A percentile compares a stretch with the other conserved stretches of the same genome.
Evolutionary conservation across 1,284 basidiomycete genomes (phyloP).

Genomic region (Ganoderma sinense): DNA sequence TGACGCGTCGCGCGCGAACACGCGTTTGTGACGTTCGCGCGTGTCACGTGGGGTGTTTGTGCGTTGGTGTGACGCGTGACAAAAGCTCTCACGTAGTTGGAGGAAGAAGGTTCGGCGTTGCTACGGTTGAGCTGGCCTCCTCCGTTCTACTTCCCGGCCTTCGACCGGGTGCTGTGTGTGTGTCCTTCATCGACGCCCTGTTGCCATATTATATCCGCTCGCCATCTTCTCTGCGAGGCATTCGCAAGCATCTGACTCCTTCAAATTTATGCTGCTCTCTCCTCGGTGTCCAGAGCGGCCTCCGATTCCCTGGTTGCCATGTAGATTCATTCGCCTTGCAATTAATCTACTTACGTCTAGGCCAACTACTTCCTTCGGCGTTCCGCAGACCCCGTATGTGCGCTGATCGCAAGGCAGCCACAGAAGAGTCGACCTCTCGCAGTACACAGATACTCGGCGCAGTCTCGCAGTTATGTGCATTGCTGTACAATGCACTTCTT

Average conservation of each 20-base stretch:
- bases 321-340: conserved; percentile 9
- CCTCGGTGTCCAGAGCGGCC: conserved; percentile 11
- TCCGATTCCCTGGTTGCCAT: conserved; percentile 20
- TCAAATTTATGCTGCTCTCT: not conserved
- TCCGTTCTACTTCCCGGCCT: conserved; percentile 11
- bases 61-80: conserved; percentile 12
- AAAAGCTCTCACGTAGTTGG: not conserved
- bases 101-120: conserved; percentile 6
- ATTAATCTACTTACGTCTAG: conserved; percentile 10
- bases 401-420: conserved; percentile 17
- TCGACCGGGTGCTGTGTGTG: conserved; percentile 18
- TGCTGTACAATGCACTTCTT: not conserved
- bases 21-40: conserved; percentile 23
- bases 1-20: conserved; percentile 3
- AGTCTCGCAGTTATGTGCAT: not conserved
- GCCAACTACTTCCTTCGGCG: conserved; percentile 11
- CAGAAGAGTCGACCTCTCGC: not conserved
- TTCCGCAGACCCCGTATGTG: conserved; percentile 10
- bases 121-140: conserved; percentile 6
- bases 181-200: conserved; percentile 14
- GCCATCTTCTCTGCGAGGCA: conserved; percentile 2
- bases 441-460: not conserved
- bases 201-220: not conserved
- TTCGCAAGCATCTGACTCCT: conserved; percentile 1
- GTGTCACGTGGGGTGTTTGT: conserved; percentile 5